These are phyloP conservation scores for Ustilago trichophora DNA, from an alignment of 1,284 basidiomycete species.

Conservation along the genomic window DNA sequence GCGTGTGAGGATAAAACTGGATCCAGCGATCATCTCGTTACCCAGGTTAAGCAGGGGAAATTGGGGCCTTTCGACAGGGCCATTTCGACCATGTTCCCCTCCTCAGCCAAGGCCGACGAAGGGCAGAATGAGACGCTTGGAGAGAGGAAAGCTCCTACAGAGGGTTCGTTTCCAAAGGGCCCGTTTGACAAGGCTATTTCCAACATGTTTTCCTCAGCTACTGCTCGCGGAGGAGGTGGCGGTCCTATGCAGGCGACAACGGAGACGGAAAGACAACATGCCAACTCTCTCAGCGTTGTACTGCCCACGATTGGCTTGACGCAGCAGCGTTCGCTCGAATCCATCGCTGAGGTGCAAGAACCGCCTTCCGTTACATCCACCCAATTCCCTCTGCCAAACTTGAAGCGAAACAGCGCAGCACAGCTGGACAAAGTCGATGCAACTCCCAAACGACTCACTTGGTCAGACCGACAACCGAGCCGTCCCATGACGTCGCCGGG, in stretches of 20 bases:
- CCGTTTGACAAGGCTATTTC: background rate
- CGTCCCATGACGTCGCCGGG: conserved; percentile 9
- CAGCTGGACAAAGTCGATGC: background rate
- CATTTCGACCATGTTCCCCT: conserved; percentile 6
- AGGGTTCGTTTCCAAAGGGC: too few species aligned
- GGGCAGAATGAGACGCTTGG: too few species aligned
- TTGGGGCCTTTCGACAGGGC: conserved; percentile 18
- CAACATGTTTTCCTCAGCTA: background rate
- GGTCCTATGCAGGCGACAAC: background rate
- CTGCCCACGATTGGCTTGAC: background rate
- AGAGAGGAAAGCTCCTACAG: too few species aligned
- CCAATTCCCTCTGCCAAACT: background rate
- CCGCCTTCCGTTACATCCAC: conserved; percentile 1
- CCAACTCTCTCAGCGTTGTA: background rate
- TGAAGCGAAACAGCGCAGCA: background rate
- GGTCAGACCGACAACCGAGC: conserved; percentile 4
- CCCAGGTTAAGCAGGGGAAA: background rate
- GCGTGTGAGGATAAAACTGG: background rate
- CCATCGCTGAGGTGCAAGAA: conserved; percentile 34
- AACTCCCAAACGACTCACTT: background rate
- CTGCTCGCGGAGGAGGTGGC: too few species aligned
- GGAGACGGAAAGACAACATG: too few species aligned
- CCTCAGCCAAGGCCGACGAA: background rate
- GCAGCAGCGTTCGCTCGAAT: conserved; percentile 24
- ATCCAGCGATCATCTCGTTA: conserved; percentile 7